Evolutionary conservation across 306 rosid species (phyloP).

Genomic region (Quercus bicolor): DNA sequence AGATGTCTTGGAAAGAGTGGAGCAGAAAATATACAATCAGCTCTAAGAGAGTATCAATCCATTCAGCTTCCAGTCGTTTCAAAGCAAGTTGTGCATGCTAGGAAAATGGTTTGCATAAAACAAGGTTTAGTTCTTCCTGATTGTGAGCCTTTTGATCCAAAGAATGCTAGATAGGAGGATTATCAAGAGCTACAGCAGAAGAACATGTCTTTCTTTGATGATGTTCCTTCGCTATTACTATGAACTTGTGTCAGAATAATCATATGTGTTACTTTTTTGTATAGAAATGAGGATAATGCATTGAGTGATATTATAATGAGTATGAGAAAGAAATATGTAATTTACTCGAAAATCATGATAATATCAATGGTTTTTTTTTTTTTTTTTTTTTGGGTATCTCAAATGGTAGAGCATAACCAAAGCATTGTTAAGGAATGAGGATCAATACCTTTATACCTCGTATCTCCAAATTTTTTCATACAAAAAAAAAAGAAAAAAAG

Average conservation of each 20-base stretch:
- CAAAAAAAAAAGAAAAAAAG: fast-evolving
- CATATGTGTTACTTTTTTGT: too few species aligned
- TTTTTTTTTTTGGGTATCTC: too few species aligned
- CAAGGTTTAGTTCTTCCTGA: constrained; percentile 60
- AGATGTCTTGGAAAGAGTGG: constrained; percentile 57
- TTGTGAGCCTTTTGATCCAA: constrained; percentile 44
- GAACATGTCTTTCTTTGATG: constrained; percentile 56
- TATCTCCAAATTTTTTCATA: too few species aligned
- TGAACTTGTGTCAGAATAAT: background rate
- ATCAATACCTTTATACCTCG: too few species aligned
- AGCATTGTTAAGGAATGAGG: too few species aligned
- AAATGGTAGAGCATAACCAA: too few species aligned
- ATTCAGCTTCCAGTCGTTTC: constrained; percentile 51
- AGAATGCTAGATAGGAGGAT: constrained; percentile 45
- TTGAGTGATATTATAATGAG: too few species aligned
- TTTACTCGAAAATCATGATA: too few species aligned
- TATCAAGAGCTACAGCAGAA: constrained; percentile 57
- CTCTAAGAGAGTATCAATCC: constrained; percentile 61
- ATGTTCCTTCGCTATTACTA: constrained; percentile 31
- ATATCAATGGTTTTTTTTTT: too few species aligned
- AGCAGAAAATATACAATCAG: constrained; percentile 42
- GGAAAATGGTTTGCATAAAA: constrained; percentile 58
- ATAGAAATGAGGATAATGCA: too few species aligned
- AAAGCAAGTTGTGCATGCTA: constrained; percentile 64
- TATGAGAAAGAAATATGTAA: too few species aligned